Evolutionary conservation across 805 yeast genomes (phyloP), one percentile per base, ranked within the genome.

Genomic region (Ogataea ganodermae): DNA sequence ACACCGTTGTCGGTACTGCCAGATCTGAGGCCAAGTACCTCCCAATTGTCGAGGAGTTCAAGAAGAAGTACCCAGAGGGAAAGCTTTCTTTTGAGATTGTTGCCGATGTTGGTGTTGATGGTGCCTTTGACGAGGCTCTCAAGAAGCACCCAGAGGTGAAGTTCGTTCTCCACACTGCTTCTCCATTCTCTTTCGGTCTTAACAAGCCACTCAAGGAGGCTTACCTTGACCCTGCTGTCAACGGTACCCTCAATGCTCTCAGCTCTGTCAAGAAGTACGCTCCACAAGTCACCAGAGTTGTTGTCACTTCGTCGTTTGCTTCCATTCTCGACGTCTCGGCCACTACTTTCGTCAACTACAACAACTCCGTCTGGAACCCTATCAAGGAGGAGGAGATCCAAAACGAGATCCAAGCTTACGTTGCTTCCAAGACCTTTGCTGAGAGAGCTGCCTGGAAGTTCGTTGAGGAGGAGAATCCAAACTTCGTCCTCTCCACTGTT

Each of bases 281-380:
- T 9, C 70, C 71, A 2, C 67, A 71, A 35, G 70, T 78, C 28
- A 65, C 62, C 43, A 59, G 65, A 8, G 73, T 78, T 2, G 79
- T 78, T 31, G 56, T 74, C 38, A 69, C 81, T 17, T 73, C 83
- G 3, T 81, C 86, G 0, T 69, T 67, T 53, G 84, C 84, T 23
- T 38, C 32, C 13, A 38, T 78, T 86, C 1, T 38, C 47, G 30
- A 35, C 35, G 26, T 32, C 13, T 56, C 68, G 33, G 48, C 62
- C n/a, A 39, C 42, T 5, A 51, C 52, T 4, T 38, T 35, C 28
- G 31, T 48, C 6, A 14, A 38, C 18, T 53, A 57, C 42, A 59
- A 59, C 35, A 72, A 67, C 55, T 50, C 58, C 1, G 44, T 60
- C 8, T 73, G 78, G 78, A 72, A 42, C 48, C 56, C 58, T 38